Conservation (phyloP, 2,329 filamentous ascomycete genomes). For the Colletotrichum sp. region DNA sequence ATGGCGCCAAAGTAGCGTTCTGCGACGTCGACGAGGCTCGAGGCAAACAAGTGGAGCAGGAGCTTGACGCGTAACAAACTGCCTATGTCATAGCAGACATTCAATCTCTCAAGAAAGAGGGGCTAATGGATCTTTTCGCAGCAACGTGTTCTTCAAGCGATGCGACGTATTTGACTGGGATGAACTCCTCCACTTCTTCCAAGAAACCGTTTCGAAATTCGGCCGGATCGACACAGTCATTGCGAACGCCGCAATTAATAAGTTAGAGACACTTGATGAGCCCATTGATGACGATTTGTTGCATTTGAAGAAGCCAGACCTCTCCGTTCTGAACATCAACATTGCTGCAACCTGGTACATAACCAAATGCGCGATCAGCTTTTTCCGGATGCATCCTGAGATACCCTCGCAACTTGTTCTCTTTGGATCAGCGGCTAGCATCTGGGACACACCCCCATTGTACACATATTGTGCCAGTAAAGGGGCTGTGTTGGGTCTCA, state of each 20-base stretch:
- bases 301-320: neutral
- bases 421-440: neutral
- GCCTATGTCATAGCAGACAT: neutral
- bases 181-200: neutral
- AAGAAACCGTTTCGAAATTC: neutral
- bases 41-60: neutral
- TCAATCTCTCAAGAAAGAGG: neutral
- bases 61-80: neutral
- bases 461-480: neutral
- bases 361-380: neutral
- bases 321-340: neutral
- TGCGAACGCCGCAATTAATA: neutral
- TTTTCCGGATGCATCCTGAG: neutral
- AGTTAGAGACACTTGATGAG: neutral
- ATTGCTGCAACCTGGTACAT: neutral
- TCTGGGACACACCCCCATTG: neutral
- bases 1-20: neutral
- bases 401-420: neutral
- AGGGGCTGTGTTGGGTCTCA: neutral
- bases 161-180: neutral
- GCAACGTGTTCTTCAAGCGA: neutral
- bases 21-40: neutral
- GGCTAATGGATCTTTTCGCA: neutral
- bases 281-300: neutral
- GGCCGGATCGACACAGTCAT: neutral